Evolutionary conservation across 208 protist genomes (phyloP).

Genomic region (Herpetomonas samuelpessoai): DNA sequence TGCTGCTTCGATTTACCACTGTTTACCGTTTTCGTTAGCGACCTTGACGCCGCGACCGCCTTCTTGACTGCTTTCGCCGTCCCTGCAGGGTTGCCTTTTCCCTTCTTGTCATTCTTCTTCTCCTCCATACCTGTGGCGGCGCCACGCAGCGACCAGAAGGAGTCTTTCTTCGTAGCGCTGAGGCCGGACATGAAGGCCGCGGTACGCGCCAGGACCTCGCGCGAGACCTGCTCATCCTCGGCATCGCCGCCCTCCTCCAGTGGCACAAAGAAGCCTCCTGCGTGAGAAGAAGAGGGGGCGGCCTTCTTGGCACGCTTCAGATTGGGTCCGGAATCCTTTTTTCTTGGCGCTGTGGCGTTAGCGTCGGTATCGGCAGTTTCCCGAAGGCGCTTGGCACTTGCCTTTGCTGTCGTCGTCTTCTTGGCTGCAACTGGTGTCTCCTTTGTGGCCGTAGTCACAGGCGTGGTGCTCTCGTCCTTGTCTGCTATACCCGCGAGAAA

Average conservation of each 20-base stretch:
- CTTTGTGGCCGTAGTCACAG: not conserved
- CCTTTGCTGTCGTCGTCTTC: not conserved
- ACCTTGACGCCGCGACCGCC: no score
- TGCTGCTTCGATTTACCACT: slow-evolving; percentile 2
- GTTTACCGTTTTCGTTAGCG: no score
- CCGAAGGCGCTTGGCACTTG: not conserved
- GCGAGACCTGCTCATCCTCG: slow-evolving; percentile 49
- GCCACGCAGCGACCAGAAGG: slow-evolving; percentile 62
- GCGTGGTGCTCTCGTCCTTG: not conserved
- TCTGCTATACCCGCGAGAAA: not conserved
- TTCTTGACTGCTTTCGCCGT: no score
- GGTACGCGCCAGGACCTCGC: slow-evolving; percentile 43
- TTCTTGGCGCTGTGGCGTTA: not conserved
- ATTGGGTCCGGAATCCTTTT: no score
- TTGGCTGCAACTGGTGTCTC: not conserved
- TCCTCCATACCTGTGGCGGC: slow-evolving; percentile 48
- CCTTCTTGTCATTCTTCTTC: no score
- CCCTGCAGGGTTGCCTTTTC: no score
- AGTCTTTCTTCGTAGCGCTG: slow-evolving; percentile 20
- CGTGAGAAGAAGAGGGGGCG: not conserved
- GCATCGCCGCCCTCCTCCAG: slow-evolving; percentile 32
- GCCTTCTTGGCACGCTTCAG: not conserved
- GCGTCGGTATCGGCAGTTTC: not conserved
- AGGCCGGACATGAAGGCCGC: slow-evolving; percentile 53
- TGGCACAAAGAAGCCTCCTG: slow-evolving; percentile 13